Base-by-base conservation (phyloP, 257 asterid genomes). In the Solanum raphanifolium region DNA sequence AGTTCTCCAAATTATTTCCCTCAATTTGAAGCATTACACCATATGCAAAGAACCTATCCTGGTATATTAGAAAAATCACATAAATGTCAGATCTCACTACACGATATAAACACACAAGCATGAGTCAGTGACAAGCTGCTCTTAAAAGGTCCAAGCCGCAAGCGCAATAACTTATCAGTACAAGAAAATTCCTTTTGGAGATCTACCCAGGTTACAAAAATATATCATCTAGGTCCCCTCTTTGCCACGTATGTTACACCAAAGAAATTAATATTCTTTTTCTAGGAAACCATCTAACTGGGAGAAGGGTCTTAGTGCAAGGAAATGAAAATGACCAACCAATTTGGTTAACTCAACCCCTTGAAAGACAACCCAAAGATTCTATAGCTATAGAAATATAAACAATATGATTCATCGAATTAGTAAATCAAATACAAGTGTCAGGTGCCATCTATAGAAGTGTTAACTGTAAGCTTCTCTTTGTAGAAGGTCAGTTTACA, bases 21-120 rank as follows among this genome's bases (percentile, higher is more conserved):
- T 98, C 98, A 83, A 95, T 94, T 87, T 97, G 99, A 91, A 97
- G 99, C 87, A 93, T 97, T 89, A 97, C 93, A 66, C 96, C 94
- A 93, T 90, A 97, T 73, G 93, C 98, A 94, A 95, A 94, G 88
- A 93, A 97, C 88, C 91, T 91, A 89, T 97, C 98, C 99, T 97
- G 98, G 81, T 87, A 90, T 90, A 87, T 32, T 74, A 85, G 58
- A 86, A 87, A 89, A 86, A 86, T 87, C 41, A 84, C 83, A 89
- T 78, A 62, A 41, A 88, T 75, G 89, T 87, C 85, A 89, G 84
- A 88, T 43, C 27, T 71, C 52, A 35, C n/a, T n/a, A 25, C 9
- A 46, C n/a, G 65, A 29, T 46, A 46, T 36, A 46, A 46, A 46
- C 27, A 46, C 68, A 81, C 16, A 46, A 46, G 66, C 27, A 81